Base-by-base conservation (phyloP, 441 rosid species). In the Populus hybrid region DNA sequence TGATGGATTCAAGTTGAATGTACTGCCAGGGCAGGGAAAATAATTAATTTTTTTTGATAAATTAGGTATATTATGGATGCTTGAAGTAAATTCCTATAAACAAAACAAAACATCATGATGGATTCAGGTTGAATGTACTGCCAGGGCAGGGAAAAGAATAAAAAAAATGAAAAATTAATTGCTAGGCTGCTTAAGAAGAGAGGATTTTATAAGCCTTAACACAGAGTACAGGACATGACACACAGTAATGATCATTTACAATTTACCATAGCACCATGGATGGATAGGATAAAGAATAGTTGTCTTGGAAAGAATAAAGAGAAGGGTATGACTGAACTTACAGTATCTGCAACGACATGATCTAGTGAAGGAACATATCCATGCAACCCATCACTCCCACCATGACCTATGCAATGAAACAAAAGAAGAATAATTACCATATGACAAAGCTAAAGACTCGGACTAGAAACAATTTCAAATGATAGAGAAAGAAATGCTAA, bases 361-460 rank as follows among this genome's bases (percentile, higher is more conserved):
- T 95, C 98, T 65, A 95, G 93, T 72, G 99, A 95, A 85, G 99
- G 99, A 83, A 95, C 97, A 65, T 92, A 93, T 66, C 99, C 99
- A 79, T 95, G 99, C 89, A 95, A 89, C 32, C 98, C 98, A 82
- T 95, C 99, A 21, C 98, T 95, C 40, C 99, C 99, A 75, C 99
- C 99, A 70, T 95, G 99, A 82, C 99, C 99, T 95, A 82, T 14
- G 28, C 46, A 67, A 73, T 2, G 14, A 18, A 67, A 71, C 12
- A 23, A 3, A 46, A 57, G 30, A 2, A 4, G 7, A 11, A 66
- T 1, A 3, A 6, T 32, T 18, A 59, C 20, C 8, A 30, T 35
- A 40, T 3, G 20, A 28, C 50, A 76, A 76, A 76, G 53, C 2
- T 21, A 23, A 26, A 63, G 66, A 63, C 66, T 63, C 23, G 6